phyloP scores from a whole-genome alignment of 257 asterid genomes.

The Solanum peruvianum region DNA sequence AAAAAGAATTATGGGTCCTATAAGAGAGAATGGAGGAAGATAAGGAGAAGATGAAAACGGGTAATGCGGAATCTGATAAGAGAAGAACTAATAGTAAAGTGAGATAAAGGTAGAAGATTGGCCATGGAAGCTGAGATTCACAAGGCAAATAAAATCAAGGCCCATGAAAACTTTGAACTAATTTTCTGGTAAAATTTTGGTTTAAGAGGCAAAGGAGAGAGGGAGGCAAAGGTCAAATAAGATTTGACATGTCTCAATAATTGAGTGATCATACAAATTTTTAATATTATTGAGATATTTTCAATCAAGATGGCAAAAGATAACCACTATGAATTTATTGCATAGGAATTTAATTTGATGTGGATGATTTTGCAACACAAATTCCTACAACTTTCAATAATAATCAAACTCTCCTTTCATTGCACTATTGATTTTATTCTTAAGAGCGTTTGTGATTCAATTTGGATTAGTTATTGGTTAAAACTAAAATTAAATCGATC shows the following conservation, averaged over 20 bases:
- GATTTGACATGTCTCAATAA: not conserved
- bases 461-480: no score
- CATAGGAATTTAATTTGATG: not conserved
- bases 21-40: constrained; percentile 46
- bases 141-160: not conserved
- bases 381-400: no score
- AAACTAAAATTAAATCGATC: rapidly evolving
- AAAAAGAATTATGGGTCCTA: not conserved
- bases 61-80: constrained; percentile 24
- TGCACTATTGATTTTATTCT: no score
- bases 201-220: not conserved
- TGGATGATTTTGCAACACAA: not conserved
- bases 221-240: not conserved
- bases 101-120: constrained; percentile 2
- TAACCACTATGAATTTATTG: not conserved
- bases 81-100: not conserved
- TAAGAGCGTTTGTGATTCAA: no score
- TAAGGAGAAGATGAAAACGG: constrained; percentile 32
- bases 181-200: not conserved
- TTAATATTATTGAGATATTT: not conserved
- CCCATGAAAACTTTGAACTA: constrained; percentile 11
- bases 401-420: no score
- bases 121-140: constrained; percentile 8
- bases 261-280: not conserved
- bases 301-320: not conserved